A percentile compares a stretch with the other conserved stretches of the same genome.
These are phyloP conservation scores for Nakazawaea molendinolei DNA, from an alignment of 805 yeast genomes.

Conservation along the genomic window DNA sequence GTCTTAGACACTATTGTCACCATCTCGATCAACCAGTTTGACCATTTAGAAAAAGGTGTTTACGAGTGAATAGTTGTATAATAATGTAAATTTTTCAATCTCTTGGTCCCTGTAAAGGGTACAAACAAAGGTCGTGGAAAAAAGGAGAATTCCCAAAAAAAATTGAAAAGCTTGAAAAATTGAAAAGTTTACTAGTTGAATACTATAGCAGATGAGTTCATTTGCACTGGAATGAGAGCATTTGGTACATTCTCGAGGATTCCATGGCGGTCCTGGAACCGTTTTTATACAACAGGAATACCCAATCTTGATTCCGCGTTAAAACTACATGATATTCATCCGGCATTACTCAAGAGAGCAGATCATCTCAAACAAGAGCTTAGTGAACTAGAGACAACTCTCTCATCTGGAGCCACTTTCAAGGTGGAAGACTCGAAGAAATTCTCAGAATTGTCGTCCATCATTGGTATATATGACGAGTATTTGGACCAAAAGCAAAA, in stretches of 20 bases:
- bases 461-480: conserved; percentile 34
- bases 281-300: too few species aligned
- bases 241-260: too few species aligned
- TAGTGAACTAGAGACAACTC: conserved; percentile 28
- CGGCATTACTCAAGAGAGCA: conserved; percentile 44
- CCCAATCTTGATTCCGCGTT: not conserved
- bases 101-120: too few species aligned
- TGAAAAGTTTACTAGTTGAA: too few species aligned
- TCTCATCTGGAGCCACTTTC: conserved; percentile 37
- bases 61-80: conserved; percentile 21
- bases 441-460: conserved; percentile 36
- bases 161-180: too few species aligned
- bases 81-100: too few species aligned
- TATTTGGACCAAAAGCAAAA: conserved; percentile 27
- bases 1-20: conserved; percentile 48
- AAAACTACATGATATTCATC: conserved; percentile 32
- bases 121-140: too few species aligned
- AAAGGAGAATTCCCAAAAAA: too few species aligned
- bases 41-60: conserved; percentile 31
- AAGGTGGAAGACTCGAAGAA: conserved; percentile 42
- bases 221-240: too few species aligned
- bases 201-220: too few species aligned
- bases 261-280: too few species aligned
- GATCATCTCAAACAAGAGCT: conserved; percentile 34
- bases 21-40: conserved; percentile 36